Evolutionary conservation across 2,329 filamentous ascomycete genomes (phyloP), one percentile per base, ranked within the genome.

Genomic region (Penicillium sp.): DNA sequence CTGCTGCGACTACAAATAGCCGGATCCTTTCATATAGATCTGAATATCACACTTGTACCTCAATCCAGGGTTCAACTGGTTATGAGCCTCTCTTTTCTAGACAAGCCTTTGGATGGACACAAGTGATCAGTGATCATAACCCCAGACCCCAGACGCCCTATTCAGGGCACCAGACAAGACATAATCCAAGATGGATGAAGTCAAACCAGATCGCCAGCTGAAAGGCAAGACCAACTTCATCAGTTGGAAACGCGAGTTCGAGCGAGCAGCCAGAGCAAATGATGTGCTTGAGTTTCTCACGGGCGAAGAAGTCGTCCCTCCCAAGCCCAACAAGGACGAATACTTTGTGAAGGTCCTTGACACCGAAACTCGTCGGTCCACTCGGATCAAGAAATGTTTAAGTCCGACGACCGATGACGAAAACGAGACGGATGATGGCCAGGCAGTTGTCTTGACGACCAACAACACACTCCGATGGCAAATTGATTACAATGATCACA

Each of bases 201-300:
- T 44, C 27, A 44, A 33, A 44, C 24, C 41, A 44, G 24, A 44
- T 44, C 41, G 27, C 27, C 41, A 31, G 27, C 41, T 44, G 4
- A 44, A 44, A 30, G 24, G 41, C 41, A 44, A 44, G 41, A 44
- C 27, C 41, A 44, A 44, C 24, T 44, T 44, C 5, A 44, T 44
- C 41, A 44, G 41, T 30, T 44, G 41, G 41, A 44, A 44, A 44
- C 41, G 27, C 24, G 41, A 44, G 41, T 44, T 44, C 31, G 41
- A 44, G 41, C 41, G 41, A 44, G 24, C 41, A 30, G 41, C 41
- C 41, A 44, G 41, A 44, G 41, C 25, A 31, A 33, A 44, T 44
- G 41, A 33, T 44, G 41, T 30, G 24, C 41, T 44, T 44, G 41
- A 44, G 13, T 44, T 44, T 30, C 41, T 33, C 41, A 44, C 27